Conservation (phyloP, 805 yeast genomes). For the Kodamaea nitidulidarum region DNA sequence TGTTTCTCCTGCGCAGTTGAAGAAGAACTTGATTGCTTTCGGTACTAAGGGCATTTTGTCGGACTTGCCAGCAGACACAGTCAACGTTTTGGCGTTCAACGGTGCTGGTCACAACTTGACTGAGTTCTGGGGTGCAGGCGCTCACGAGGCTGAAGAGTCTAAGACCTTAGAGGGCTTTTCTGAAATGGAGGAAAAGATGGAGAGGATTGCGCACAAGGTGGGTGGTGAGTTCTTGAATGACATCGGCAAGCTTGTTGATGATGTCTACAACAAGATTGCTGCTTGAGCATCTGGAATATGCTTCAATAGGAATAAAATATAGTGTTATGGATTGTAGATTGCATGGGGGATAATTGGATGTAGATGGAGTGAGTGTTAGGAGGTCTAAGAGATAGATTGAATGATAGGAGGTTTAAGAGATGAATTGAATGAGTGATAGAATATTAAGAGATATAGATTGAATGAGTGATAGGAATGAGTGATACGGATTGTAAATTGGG, state of each 20-base stretch:
- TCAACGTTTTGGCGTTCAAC: slow-evolving; percentile 56
- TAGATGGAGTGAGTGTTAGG: no score
- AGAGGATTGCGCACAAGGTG: slow-evolving; percentile 18
- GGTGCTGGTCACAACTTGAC: slow-evolving; percentile 56
- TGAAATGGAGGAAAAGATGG: slow-evolving; percentile 18
- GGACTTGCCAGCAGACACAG: slow-evolving; percentile 46
- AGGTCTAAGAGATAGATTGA: no score
- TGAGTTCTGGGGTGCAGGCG: slow-evolving; percentile 43
- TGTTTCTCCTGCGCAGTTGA: slow-evolving; percentile 50
- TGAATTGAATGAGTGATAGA: no score
- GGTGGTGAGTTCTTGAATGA: slow-evolving; percentile 21
- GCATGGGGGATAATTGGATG: no score
- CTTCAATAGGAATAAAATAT: no score
- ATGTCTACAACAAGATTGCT: slow-evolving; percentile 18
- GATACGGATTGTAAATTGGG: no score
- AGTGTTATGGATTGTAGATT: no score
- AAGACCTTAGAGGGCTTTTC: slow-evolving; percentile 3
- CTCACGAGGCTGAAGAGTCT: slow-evolving; percentile 4
- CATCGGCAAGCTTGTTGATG: slow-evolving; percentile 24
- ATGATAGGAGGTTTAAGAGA: no score
- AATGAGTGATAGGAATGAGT: no score
- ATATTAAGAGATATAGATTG: no score
- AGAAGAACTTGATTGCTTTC: slow-evolving; percentile 48
- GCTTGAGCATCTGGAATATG: slow-evolving; percentile 5
- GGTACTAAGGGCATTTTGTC: slow-evolving; percentile 47